Evolutionary conservation across 768 basidiomycete genomes (phyloP).

Genomic region (Boletales sp.): DNA sequence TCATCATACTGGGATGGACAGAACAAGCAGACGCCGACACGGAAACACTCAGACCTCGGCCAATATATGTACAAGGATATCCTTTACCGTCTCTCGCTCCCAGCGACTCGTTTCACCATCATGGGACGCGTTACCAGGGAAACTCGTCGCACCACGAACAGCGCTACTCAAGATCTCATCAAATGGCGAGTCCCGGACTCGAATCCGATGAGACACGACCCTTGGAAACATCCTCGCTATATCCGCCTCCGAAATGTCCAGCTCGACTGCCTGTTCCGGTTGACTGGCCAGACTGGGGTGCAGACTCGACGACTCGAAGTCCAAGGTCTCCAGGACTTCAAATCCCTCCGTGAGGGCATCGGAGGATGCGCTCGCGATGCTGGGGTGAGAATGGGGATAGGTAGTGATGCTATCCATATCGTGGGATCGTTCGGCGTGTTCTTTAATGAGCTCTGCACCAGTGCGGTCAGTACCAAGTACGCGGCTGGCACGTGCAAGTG

Average conservation of each 20-base stretch:
- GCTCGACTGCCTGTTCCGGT: constrained; percentile 24
- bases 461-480: constrained; percentile 60
- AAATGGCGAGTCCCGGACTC: constrained; percentile 63
- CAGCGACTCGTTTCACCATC: constrained; percentile 21
- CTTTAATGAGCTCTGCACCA: constrained; percentile 53
- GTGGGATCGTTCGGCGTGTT: constrained; percentile 17
- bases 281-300: constrained; percentile 5
- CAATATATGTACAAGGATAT: constrained; percentile 58
- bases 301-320: constrained; percentile 1
- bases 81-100: constrained; percentile 57
- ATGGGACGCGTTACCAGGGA: constrained; percentile 14
- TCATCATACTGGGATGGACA: background rate
- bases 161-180: constrained; percentile 68
- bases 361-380: constrained; percentile 18
- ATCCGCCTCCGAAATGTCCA: constrained; percentile 73
- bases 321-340: constrained; percentile 13
- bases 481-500: constrained; percentile 62
- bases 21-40: background rate
- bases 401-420: constrained; percentile 20
- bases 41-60: constrained; percentile 40
- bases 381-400: constrained; percentile 15
- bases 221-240: constrained; percentile 71
- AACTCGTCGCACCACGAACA: constrained; percentile 48
- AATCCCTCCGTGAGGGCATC: constrained; percentile 18
- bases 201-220: constrained; percentile 70